phyloP scores from a whole-genome alignment of 139 green algal genomes.

The Tetraselmis chui region DNA sequence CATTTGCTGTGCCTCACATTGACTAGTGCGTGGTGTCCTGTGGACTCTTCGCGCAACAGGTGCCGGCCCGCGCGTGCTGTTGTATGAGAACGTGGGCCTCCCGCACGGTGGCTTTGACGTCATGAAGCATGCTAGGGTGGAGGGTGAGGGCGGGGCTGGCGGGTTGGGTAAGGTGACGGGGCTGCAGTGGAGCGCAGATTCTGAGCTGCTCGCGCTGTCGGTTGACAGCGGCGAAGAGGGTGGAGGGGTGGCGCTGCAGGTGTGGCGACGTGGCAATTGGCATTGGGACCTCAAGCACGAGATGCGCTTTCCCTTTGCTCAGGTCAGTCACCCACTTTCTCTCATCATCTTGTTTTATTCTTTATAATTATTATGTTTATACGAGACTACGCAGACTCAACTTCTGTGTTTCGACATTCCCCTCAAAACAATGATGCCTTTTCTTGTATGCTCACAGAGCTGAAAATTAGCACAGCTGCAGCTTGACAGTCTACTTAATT shows the following conservation, averaged over 20 bases:
- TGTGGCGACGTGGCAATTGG: slow-evolving; percentile 92
- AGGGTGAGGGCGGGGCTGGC: slow-evolving; percentile 1
- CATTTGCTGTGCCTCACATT: too few relatives aligned
- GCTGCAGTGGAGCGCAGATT: slow-evolving; percentile 76
- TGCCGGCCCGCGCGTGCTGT: slow-evolving; percentile 35
- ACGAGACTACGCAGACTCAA: too few relatives aligned
- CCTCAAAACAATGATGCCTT: too few relatives aligned
- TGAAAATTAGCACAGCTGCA: too few relatives aligned
- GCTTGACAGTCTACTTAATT: too few relatives aligned
- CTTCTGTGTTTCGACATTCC: too few relatives aligned
- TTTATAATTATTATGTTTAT: too few relatives aligned
- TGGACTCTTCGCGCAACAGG: too few relatives aligned
- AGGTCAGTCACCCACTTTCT: too few relatives aligned
- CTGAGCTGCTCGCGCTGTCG: slow-evolving; percentile 69
- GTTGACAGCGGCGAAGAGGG: slow-evolving; percentile 7
- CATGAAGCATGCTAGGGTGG: not conserved
- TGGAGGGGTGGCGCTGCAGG: slow-evolving; percentile 45
- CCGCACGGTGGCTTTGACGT: slow-evolving; percentile 74
- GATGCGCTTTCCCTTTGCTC: slow-evolving; percentile 18
- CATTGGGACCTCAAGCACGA: slow-evolving; percentile 92
- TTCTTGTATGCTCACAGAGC: too few relatives aligned
- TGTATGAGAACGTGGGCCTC: slow-evolving; percentile 90
- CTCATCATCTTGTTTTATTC: too few relatives aligned
- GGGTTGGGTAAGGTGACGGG: slow-evolving; percentile 2
- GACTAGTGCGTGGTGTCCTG: too few relatives aligned